Evolutionary conservation across 2,329 filamentous ascomycete species (phyloP).

Genomic region (Fusarium hostae): DNA sequence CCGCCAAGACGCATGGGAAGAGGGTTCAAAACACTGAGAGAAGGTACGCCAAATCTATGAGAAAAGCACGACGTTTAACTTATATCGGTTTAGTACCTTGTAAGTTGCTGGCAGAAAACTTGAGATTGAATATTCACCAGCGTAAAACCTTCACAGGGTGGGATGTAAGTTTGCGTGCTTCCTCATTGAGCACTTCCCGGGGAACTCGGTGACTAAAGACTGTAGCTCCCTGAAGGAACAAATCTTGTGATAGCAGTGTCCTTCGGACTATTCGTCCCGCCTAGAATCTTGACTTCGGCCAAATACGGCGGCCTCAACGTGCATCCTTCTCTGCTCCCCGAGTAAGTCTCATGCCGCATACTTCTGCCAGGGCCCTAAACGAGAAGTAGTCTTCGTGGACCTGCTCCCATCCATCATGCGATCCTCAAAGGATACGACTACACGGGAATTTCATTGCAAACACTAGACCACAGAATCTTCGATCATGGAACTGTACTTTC

Average conservation of each 20-base stretch:
- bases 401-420: slow-evolving; percentile 88
- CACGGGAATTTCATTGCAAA: slow-evolving; percentile 88
- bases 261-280: slow-evolving; percentile 90
- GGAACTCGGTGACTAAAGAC: slow-evolving; percentile 4
- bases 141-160: slow-evolving; percentile 86
- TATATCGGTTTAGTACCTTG: slow-evolving; percentile 72
- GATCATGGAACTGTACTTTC: slow-evolving; percentile 81
- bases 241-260: slow-evolving; percentile 93
- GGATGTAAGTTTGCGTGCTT: slow-evolving; percentile 65
- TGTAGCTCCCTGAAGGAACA: slow-evolving; percentile 66
- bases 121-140: slow-evolving; percentile 76
- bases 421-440: slow-evolving; percentile 69
- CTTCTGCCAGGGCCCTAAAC: slow-evolving; percentile 21
- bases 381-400: slow-evolving; percentile 75
- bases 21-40: slow-evolving; percentile 72
- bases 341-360: slow-evolving; percentile 61
- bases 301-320: slow-evolving; percentile 92
- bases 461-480: slow-evolving; percentile 79
- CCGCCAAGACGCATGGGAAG: slow-evolving; percentile 83
- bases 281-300: slow-evolving; percentile 73
- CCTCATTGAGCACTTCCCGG: background rate
- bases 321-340: slow-evolving; percentile 89
- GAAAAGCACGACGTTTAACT: background rate
- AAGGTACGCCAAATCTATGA: slow-evolving; percentile 61
- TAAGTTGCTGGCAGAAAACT: slow-evolving; percentile 68